phyloP scores from a whole-genome alignment of 257 asterid species.

The Eucommia ulmoides region DNA sequence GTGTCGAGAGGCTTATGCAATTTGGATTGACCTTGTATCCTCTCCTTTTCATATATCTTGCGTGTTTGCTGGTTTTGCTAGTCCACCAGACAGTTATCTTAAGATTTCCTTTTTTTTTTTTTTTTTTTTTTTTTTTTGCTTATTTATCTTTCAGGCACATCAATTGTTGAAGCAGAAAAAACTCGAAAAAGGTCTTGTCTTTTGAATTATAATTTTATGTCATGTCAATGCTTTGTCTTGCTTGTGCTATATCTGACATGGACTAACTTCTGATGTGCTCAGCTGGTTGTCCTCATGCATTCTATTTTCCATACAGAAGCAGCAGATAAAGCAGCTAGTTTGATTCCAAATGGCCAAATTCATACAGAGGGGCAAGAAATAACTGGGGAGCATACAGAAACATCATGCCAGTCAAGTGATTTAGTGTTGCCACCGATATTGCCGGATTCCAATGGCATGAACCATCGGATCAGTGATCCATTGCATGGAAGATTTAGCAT shows the following conservation, averaged over 20 bases:
- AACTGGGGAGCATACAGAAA: conserved; percentile 11
- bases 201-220: too few relatives aligned
- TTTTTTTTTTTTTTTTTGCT: too few relatives aligned
- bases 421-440: conserved; percentile 15
- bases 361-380: conserved; percentile 9
- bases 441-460: conserved; percentile 20
- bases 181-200: conserved; percentile 37
- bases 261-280: too few relatives aligned
- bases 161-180: conserved; percentile 64
- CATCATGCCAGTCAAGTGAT: conserved; percentile 17
- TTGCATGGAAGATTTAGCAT: conserved; percentile 17
- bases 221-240: too few relatives aligned
- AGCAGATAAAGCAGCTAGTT: conserved; percentile 20
- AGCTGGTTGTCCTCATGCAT: too few relatives aligned
- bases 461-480: conserved; percentile 23
- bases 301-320: conserved; percentile 5
- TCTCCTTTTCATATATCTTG: conserved; percentile 5
- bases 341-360: conserved; percentile 30
- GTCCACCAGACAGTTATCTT: too few relatives aligned
- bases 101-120: too few relatives aligned
- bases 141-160: conserved; percentile 85
- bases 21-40: conserved; percentile 68
- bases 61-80: neutral
- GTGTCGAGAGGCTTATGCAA: conserved; percentile 71
- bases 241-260: too few relatives aligned